Evolutionary conservation across 192 early-diverging fungal species (phyloP).

Genomic region (Radiomyces spectabilis): DNA sequence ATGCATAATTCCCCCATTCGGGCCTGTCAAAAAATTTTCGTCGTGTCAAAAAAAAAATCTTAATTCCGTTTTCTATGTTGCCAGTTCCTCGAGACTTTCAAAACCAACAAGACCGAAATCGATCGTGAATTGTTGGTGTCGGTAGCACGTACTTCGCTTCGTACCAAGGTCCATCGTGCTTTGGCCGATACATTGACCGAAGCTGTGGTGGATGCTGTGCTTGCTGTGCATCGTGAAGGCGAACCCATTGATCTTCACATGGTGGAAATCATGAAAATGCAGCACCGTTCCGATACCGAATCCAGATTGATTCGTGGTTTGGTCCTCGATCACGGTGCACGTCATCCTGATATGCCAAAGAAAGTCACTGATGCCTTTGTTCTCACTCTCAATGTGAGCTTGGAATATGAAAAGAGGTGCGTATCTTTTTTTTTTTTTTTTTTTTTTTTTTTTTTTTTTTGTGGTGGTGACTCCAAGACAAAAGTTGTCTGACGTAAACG

Average conservation of each 20-base stretch:
- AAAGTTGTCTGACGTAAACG: no score
- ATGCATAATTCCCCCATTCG: no score
- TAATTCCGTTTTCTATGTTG: not conserved
- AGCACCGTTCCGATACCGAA: slow-evolving; percentile 97
- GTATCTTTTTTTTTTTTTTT: no score
- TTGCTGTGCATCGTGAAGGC: slow-evolving; percentile 73
- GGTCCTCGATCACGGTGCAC: slow-evolving; percentile 97
- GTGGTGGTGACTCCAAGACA: no score
- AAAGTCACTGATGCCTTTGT: slow-evolving; percentile 81
- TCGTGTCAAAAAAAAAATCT: no score
- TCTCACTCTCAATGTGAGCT: slow-evolving; percentile 92
- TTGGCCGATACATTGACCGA: slow-evolving; percentile 93
- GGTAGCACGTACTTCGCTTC: slow-evolving; percentile 91
- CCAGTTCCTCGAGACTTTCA: slow-evolving; percentile 87
- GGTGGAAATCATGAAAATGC: slow-evolving; percentile 99
- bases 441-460: no score
- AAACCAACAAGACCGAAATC: slow-evolving; percentile 54
- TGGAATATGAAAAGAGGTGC: slow-evolving; percentile 99
- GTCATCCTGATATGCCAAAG: slow-evolving; percentile 99
- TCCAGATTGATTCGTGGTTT: slow-evolving; percentile 88
- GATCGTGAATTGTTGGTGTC: slow-evolving; percentile 87
- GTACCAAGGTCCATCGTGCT: slow-evolving; percentile 87
- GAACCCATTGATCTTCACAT: slow-evolving; percentile 96
- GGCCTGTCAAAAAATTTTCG: no score
- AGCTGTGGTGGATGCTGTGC: slow-evolving; percentile 94